Evolutionary conservation across 176 grass and related monocot genomes (phyloP), one percentile per base, ranked within the genome.

Genomic region (Coix lacrymajobi): DNA sequence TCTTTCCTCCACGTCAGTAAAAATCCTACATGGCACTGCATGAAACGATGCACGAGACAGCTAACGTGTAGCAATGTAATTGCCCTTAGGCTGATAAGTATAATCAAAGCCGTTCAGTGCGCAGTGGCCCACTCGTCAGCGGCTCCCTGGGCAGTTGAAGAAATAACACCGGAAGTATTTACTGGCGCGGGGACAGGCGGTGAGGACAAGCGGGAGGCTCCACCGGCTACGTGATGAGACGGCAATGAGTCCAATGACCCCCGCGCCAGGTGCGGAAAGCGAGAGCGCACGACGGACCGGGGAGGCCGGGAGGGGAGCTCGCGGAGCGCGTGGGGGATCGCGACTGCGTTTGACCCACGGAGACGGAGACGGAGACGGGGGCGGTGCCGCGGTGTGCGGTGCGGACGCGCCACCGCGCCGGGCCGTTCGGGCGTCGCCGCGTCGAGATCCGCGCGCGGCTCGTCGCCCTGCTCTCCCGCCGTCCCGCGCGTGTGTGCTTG

Each of bases 291-390:
- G 78, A 60, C 51, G 71, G 82, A 44, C 54, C 69, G 81, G 81
- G 11, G 43, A 30, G 34, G 14, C 10, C 5, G 0, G 2, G 62
- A 12, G 3, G 13, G 5, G 5, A 20, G 7, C 4, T 28, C 13
- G 12, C 22, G 39, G 39, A 3, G 24, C 39, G 40, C 76, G 17
- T 25, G 66, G 36, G 39, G 6, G 51, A 17, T 19, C 8, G 88
- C 78, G 83, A 69, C 83, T 74, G 73, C 88, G 88, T 90, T 90
- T 78, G 88, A 46, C 73, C 57, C 84, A 90, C 69, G 69, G 69
- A 62, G 60, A 30, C 84, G 88, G 79, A 14, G 83, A 37, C 24
- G 88, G 69, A 22, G 38, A 13, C 37, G 44, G 38, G 8, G 71
- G 8, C 37, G 56, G 12, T 71, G n/a, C n/a, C n/a, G n/a, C n/a